Evolutionary conservation across 495 filamentous ascomycete genomes (phyloP).

Genomic region (Hypoxylon intermedium): DNA sequence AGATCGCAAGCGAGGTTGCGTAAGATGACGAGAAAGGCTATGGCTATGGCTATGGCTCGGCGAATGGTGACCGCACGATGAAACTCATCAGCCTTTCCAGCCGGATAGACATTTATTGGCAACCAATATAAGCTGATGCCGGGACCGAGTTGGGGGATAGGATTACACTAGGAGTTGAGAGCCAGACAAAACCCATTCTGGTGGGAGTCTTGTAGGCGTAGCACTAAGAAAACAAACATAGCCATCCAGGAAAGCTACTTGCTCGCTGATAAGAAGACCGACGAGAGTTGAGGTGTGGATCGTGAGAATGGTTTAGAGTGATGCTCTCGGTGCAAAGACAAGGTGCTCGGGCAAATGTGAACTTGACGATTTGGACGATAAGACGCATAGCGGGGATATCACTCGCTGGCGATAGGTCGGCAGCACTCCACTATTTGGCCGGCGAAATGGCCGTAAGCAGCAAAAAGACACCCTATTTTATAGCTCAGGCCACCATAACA

Average conservation of each 20-base stretch:
- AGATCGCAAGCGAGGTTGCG: conserved; percentile 8
- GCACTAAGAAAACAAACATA: too few relatives aligned
- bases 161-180: too few relatives aligned
- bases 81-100: conserved; percentile 6
- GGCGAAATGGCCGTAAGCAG: conserved; percentile 59
- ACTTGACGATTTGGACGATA: conserved; percentile 20
- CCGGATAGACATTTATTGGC: conserved; percentile 14
- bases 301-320: conserved; percentile 2
- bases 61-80: conserved; percentile 22
- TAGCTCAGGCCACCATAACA: conserved; percentile 45
- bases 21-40: conserved; percentile 26
- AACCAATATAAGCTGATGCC: conserved; percentile 34
- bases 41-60: conserved; percentile 11
- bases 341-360: conserved; percentile 9
- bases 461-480: conserved; percentile 40
- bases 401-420: conserved; percentile 44
- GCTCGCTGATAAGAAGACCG: neutral
- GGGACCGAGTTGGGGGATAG: conserved; percentile 7
- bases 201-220: too few relatives aligned
- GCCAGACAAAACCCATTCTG: too few relatives aligned
- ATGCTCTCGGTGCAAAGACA: conserved; percentile 20
- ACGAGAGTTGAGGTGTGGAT: neutral
- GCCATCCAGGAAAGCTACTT: neutral
- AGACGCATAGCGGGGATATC: conserved; percentile 35
- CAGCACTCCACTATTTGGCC: conserved; percentile 62